Evolutionary conservation across 257 asterid species (phyloP), one percentile per base, ranked within the genome.

Genomic region (Plantago major): DNA sequence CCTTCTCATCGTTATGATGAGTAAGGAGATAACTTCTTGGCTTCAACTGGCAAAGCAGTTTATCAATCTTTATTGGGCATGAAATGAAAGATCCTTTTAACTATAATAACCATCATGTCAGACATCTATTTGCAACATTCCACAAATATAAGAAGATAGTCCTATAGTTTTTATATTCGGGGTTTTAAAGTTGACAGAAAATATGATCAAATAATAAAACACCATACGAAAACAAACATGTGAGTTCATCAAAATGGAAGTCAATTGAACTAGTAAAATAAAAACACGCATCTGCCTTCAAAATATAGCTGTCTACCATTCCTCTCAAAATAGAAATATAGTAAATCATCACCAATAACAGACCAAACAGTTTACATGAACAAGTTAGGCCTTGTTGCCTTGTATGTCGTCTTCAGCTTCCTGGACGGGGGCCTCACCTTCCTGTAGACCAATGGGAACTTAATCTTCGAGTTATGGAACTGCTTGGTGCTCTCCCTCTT

Each of bases 401-500:
- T 84, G 71, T 74, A 84, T n/a, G 86, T 84, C 0, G 92, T 84
- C 76, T 79, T 84, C 67, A 84, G 88, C 79, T 81, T 84, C 76
- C 92, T 81, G 1, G 82, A 9, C 42, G 88, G 88, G 66, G 92
- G 88, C 67, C 88, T 84, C 37, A 84, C 84, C 79, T 79, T 84
- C 81, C 72, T 82, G 62, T 74, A 74, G 76, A 89, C 80, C 83
- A 89, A 59, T 0, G 95, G 97, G 74, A 89, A 89, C 89, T 79
- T 81, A 71, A 89, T 89, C 61, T 84, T 86, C 57, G 95, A 86
- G 60, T 89, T 72, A 47, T 84, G 94, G 70, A 89, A 89, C 57
- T 89, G 94, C 76, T 86, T 89, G 18, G 91, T 81, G 53, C 87
- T 82, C 81, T 86, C 97, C 76, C 97, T 78, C 84, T 89, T 89